These are phyloP conservation scores for Sextonia rubra DNA, from an alignment of 164 flowering plant genomes.

Conservation along the genomic window DNA sequence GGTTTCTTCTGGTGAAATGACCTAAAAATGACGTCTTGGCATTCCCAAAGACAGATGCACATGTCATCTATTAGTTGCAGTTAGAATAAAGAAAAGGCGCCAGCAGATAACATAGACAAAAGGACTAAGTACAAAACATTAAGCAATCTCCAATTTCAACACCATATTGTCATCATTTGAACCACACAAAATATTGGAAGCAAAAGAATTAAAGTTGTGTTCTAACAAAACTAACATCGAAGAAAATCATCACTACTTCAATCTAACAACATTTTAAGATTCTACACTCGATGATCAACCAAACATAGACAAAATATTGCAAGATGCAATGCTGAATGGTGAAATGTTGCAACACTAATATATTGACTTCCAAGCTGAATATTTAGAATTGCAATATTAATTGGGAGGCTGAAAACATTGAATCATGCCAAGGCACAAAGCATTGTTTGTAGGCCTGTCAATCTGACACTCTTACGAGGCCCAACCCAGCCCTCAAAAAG, in stretches of 20 bases:
- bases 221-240: neutral
- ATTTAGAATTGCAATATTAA: too few relatives aligned
- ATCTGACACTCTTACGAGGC: neutral
- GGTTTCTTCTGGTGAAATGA: conserved; percentile 33
- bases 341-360: neutral
- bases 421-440: neutral
- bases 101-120: too few relatives aligned
- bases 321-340: neutral
- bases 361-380: neutral
- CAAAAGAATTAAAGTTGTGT: neutral
- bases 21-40: conserved; percentile 42
- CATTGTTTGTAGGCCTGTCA: neutral
- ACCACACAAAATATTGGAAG: neutral
- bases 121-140: neutral
- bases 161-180: neutral
- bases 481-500: neutral
- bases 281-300: neutral
- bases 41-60: neutral
- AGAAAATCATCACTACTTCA: neutral
- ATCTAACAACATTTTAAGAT: too few relatives aligned
- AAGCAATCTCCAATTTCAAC: neutral
- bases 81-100: neutral
- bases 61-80: neutral
- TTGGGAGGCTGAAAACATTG: neutral
- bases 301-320: neutral